Base-by-base conservation (phyloP, 2,329 filamentous ascomycete genomes). In the Rhynchosporium graminicola region DNA sequence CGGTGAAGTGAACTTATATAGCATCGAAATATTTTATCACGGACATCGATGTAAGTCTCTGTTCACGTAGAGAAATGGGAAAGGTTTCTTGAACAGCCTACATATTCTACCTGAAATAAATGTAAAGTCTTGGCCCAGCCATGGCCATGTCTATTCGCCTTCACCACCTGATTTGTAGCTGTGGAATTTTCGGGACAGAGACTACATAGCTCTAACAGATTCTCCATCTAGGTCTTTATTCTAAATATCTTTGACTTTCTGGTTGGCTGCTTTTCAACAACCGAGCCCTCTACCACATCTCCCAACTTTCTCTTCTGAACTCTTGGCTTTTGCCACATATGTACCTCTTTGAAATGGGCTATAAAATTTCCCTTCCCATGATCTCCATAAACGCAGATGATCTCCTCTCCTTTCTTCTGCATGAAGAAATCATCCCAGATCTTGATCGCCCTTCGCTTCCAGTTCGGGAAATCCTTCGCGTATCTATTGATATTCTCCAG, bases 361-460 rank as follows among this genome's bases (percentile, higher is more conserved):
- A 0, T 10, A 13, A 61, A 46, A 3, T 31, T 55, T 28, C 5
- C 42, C n/a, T 56, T 46, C 8, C 42, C 59, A 13, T 55, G 50
- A 2, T 38, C 28, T 46, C 50, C 59, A 56, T 50, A 61, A 4
- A 15, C 13, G 12, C 59, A 61, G 12, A 61, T 7, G 3, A 46
- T 31, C n/a, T 28, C 31, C 50, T 50, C 47, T 4, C 9, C 20
- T 6, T 31, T 12, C 13, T 29, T 29, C 33, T 26, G 31, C n/a
- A 8, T 28, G 12, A 56, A 48, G 31, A 56, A 61, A 2, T 61
- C 42, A 0, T 45, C 31, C 59, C 59, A 61, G n/a, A 55, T 26
- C 29, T 48, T 61, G 26, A 8, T 9, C 9, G 20, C 40, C 6
- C 5, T n/a, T 15, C 10, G 38, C 20, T 56, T 61, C 50, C 48